Evolutionary conservation across 2,329 filamentous ascomycete species (phyloP).

Genomic region (Fusarium liriodendri): DNA sequence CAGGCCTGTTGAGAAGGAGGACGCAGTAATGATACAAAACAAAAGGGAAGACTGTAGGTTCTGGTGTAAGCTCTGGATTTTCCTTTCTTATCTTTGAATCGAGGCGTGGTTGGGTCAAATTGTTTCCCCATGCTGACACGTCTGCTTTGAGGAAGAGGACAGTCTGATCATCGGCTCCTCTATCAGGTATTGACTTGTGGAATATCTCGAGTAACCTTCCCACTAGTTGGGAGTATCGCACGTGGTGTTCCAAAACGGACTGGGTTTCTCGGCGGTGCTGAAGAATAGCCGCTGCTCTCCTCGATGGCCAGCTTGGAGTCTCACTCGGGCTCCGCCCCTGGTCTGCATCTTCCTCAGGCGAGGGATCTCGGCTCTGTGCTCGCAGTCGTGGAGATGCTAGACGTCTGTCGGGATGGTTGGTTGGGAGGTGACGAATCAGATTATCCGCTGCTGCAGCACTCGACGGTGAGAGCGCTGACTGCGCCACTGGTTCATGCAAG

Average conservation of each 20-base stretch:
- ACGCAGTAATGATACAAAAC: slow-evolving; percentile 48
- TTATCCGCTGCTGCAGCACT: neutral
- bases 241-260: neutral
- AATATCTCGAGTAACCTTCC: slow-evolving; percentile 5
- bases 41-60: slow-evolving; percentile 40
- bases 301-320: neutral
- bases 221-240: neutral
- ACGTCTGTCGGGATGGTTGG: slow-evolving; percentile 24
- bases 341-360: neutral
- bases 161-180: neutral
- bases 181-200: neutral
- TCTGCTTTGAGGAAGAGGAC: slow-evolving; percentile 24
- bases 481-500: slow-evolving; percentile 32
- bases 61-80: neutral
- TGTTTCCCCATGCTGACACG: neutral
- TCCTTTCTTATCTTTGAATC: neutral
- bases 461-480: slow-evolving; percentile 2
- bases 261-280: slow-evolving; percentile 2
- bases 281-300: neutral
- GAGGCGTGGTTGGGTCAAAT: neutral
- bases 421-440: slow-evolving; percentile 14
- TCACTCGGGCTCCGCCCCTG: neutral
- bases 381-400: neutral
- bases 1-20: slow-evolving; percentile 49
- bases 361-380: neutral